Base-by-base conservation (phyloP, 257 asterid genomes). In the Prunella vulgaris region DNA sequence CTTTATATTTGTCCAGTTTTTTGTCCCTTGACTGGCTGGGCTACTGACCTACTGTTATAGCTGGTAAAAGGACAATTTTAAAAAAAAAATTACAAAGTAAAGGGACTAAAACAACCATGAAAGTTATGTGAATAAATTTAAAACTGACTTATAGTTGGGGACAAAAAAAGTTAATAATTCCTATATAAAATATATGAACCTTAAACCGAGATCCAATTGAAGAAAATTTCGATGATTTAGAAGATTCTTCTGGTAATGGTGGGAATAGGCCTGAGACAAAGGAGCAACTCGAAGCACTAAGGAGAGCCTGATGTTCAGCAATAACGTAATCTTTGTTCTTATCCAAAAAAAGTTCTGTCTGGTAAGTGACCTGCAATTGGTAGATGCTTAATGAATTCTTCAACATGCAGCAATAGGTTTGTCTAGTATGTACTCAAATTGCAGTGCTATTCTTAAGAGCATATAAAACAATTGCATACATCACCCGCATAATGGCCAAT, bases 401-500 rank as follows among this genome's bases (percentile, higher is more conserved):
- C 30, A 64, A 30, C 58, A 53, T 71, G 68, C 60, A 35, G 42
- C 42, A 35, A 35, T 35, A 7, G 22, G 33, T 17, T 13, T 17
- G 59, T 20, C 21, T 13, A 18, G 73, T 51, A 58, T 37, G 44
- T 37, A 57, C 42, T 70, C 53, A 10, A 49, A 63, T 48, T 60
- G 7, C 60, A 64, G 15, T 15, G 35, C 28, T 44, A 60, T 44
- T 24, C 44, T 44, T 20, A 63, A 59, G 14, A 68, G 66, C 69
- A 42, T 51, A 69, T 15, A 18, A 59, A n/a, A 53, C 64, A 64
- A 64, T 52, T 73, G 57, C 96, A 77, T 89, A 92, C 98, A 76
- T 92, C 98, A 78, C 98, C 98, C 77, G 98, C 98, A 49, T 92
- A 92, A 83, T 92, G 98, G 78, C 77, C 25, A 81, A 92, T 80